Percentiles rank a stretch among this genome's conserved stretches.
These are phyloP conservation scores for Paracoccidioides lutzii DNA, from an alignment of 2,329 filamentous ascomycete species.

Conservation along the genomic window DNA sequence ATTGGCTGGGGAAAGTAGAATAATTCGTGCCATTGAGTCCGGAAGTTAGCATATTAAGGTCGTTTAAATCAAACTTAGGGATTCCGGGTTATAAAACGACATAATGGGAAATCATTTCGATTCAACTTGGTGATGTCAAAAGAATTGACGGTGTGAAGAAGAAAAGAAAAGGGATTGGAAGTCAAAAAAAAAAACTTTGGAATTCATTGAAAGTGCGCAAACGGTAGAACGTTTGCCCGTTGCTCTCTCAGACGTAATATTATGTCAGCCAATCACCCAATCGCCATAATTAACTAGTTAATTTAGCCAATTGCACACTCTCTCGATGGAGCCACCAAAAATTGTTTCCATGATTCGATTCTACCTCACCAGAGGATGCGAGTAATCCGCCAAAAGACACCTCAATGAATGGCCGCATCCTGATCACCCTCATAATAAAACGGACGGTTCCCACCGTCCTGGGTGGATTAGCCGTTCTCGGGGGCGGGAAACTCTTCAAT, in stretches of 20 bases:
- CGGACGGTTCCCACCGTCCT: conserved; percentile 18
- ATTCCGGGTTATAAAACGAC: neutral
- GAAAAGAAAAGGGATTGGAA: neutral
- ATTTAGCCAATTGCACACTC: neutral
- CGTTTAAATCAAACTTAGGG: neutral
- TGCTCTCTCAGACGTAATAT: too few species aligned
- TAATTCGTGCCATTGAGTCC: neutral
- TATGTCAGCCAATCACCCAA: too few species aligned
- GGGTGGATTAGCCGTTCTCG: conserved; percentile 23
- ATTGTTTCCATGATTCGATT: neutral
- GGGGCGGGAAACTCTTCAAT: conserved; percentile 25
- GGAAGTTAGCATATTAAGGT: neutral
- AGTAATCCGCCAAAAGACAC: neutral
- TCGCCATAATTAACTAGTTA: too few species aligned
- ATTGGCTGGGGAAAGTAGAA: neutral
- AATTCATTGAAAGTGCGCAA: too few species aligned
- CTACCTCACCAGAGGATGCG: conserved; percentile 4
- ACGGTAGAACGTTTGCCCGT: too few species aligned
- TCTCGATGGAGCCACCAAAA: neutral
- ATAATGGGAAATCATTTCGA: neutral
- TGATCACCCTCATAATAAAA: neutral
- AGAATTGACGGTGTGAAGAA: neutral
- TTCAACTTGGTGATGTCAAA: too few species aligned
- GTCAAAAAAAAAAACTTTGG: neutral
- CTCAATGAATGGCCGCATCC: neutral